Base-by-base conservation (phyloP, 2,329 filamentous ascomycete species). In the Fusarium palustre region DNA sequence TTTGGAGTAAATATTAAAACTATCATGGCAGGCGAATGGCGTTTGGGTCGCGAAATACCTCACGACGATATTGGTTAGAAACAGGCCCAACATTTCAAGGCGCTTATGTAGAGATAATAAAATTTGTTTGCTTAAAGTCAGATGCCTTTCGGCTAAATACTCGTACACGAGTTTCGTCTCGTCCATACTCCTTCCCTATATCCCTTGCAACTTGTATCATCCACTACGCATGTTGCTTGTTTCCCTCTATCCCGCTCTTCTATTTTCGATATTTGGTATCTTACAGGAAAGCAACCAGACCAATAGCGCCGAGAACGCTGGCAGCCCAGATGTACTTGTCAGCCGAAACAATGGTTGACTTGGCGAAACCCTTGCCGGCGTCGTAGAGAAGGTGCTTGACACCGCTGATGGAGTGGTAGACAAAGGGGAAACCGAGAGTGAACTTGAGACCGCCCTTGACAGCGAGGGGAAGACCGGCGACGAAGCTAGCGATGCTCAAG, bases 361-460 rank as follows among this genome's bases (percentile, higher is more conserved):
- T 85, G 64, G 79, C 72, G 75, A 87, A 88, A 33, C 86, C 87
- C 69, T 80, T 76, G 43, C 81, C 83, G 10, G 84, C 57, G 67
- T 89, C 87, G 76, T 84, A 87, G 47, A 81, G 73, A 43, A 89
- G 77, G 68, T 89, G 87, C 72, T 86, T 82, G 57, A 84, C 73
- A 64, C 87, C 87, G 79, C 86, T 88, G 78, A 87, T 71, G 67
- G 80, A 76, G 81, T 89, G 87, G 80, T 84, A 89, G 57, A 82
- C 78, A 58, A 89, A 87, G n/a, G 87, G 87, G 84, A 87, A 89
- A 58, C 84, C 84, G 46, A 86, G 75, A 28, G 81, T 71, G 75
- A 87, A 82, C 83, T 89, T 89, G 79, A 86, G 52, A 30, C 75
- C 83, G 64, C 84, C 86, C 82, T 91, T 90, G 77, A 83, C 82